Evolutionary conservation across 306 rosid species (phyloP).

Genomic region (Fragaria nilgerrensis): DNA sequence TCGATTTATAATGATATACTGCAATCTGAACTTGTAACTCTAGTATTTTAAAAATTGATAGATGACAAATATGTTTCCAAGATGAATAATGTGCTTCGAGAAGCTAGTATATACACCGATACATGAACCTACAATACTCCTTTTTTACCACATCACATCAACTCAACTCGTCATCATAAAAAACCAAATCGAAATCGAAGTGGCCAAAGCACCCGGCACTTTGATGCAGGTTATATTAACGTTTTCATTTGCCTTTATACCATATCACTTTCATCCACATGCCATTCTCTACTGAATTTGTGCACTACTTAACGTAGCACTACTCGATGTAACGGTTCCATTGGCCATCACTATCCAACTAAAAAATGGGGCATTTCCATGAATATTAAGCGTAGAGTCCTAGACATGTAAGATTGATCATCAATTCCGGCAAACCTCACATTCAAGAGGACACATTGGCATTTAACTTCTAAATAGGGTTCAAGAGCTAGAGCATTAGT

Average conservation of each 20-base stretch:
- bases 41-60: too few species aligned
- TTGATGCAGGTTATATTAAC: neutral
- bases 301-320: neutral
- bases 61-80: neutral
- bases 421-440: neutral
- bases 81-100: neutral
- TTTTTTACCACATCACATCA: neutral
- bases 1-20: too few species aligned
- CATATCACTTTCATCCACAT: neutral
- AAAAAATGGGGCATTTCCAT: neutral
- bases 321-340: neutral
- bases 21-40: too few species aligned
- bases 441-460: neutral
- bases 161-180: neutral
- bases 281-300: neutral
- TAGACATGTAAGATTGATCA: neutral
- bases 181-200: neutral
- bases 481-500: neutral
- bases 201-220: neutral
- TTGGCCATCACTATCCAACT: neutral
- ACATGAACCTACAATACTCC: neutral
- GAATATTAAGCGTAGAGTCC: neutral
- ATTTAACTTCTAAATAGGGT: neutral
- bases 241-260: neutral
- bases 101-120: neutral